A percentile compares a stretch with the other conserved stretches of the same genome.
Conservation (phyloP, 352 stramenopile species). For the Phytophthora lateralis region DNA sequence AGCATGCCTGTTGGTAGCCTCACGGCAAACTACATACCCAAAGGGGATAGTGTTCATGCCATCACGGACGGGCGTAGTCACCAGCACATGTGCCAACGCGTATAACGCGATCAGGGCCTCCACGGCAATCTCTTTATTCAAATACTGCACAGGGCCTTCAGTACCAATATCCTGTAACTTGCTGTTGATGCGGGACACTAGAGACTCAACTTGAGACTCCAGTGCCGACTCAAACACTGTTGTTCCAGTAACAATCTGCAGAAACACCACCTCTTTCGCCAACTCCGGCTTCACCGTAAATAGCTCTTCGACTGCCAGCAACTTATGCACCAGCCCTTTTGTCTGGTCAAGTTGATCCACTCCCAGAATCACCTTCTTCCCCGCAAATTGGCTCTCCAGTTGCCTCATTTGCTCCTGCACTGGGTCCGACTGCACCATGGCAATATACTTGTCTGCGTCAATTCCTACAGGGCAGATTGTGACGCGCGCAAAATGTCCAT, state of each 20-base stretch:
- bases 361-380: slow-evolving; percentile 84
- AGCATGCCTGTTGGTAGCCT: slow-evolving; percentile 66
- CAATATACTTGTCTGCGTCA: slow-evolving; percentile 81
- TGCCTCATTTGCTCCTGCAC: slow-evolving; percentile 74
- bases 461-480: slow-evolving; percentile 90
- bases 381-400: slow-evolving; percentile 71
- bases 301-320: slow-evolving; percentile 90
- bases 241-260: slow-evolving; percentile 91
- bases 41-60: slow-evolving; percentile 93
- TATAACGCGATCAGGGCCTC: slow-evolving; percentile 92
- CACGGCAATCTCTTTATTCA: slow-evolving; percentile 88
- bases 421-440: slow-evolving; percentile 57
- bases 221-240: slow-evolving; percentile 66
- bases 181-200: slow-evolving; percentile 93
- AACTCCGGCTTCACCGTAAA: slow-evolving; percentile 90
- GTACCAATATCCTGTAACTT: slow-evolving; percentile 90
- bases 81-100: slow-evolving; percentile 77
- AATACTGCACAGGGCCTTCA: slow-evolving; percentile 89
- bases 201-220: slow-evolving; percentile 85
- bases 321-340: slow-evolving; percentile 91
- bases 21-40: slow-evolving; percentile 90
- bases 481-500: slow-evolving; percentile 88
- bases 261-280: slow-evolving; percentile 93
- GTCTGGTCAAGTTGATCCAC: slow-evolving; percentile 89
- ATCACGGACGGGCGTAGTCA: slow-evolving; percentile 88